These are phyloP conservation scores for Mucor mucedo DNA, from an alignment of 371 early-diverging fungal genomes.

Conservation along the genomic window DNA sequence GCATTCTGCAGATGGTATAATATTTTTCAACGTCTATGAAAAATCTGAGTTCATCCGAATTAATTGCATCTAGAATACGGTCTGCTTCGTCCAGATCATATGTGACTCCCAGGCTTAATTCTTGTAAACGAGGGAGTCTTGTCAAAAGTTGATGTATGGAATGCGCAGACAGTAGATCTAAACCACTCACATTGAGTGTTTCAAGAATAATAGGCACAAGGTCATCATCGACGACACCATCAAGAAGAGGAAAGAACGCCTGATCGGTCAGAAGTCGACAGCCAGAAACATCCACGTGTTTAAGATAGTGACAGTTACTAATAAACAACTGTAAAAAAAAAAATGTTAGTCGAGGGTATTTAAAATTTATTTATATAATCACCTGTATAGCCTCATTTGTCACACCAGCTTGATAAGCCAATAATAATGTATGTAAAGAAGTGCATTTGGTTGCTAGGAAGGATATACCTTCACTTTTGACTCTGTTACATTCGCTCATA, in stretches of 20 bases:
- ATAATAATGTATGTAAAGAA: slow-evolving; percentile 25
- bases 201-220: slow-evolving; percentile 20
- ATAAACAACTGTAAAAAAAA: slow-evolving; percentile 16
- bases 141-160: slow-evolving; percentile 22
- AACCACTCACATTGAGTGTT: slow-evolving; percentile 33
- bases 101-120: slow-evolving; percentile 27
- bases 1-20: slow-evolving; percentile 27
- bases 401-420: slow-evolving; percentile 47
- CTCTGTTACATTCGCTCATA: slow-evolving; percentile 46
- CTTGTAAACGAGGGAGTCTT: slow-evolving; percentile 13
- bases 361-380: slow-evolving; percentile 9
- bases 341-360: background rate
- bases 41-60: slow-evolving; percentile 10
- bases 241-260: slow-evolving; percentile 26
- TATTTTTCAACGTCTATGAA: slow-evolving; percentile 32
- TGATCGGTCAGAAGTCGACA: slow-evolving; percentile 35
- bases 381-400: slow-evolving; percentile 45
- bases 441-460: slow-evolving; percentile 35
- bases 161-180: slow-evolving; percentile 22
- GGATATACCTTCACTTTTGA: slow-evolving; percentile 30
- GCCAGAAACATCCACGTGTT: slow-evolving; percentile 36
- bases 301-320: slow-evolving; percentile 26
- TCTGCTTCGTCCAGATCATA: slow-evolving; percentile 33
- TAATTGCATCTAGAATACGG: slow-evolving; percentile 22
- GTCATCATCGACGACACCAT: slow-evolving; percentile 10